Percentiles rank a stretch among this genome's conserved stretches.
These are phyloP conservation scores for Martiniozyma abietophila DNA, from an alignment of 805 yeast species.

Conservation along the genomic window DNA sequence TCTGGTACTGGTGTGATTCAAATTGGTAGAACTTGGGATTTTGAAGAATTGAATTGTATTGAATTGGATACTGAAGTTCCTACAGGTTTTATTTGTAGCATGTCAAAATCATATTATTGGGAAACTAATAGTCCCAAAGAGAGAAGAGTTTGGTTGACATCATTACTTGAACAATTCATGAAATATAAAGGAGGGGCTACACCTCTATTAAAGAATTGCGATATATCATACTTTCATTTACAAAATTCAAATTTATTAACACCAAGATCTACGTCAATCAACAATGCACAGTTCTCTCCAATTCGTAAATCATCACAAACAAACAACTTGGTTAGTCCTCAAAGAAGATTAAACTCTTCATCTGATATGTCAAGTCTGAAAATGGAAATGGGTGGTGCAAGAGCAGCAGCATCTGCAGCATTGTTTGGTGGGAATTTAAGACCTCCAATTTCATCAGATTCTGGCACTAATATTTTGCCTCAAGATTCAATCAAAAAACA, in stretches of 20 bases:
- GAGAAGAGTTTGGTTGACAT: conserved; percentile 47
- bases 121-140: conserved; percentile 50
- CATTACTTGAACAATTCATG: conserved; percentile 42
- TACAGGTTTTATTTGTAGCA: conserved; percentile 47
- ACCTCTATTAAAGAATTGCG: conserved; percentile 45
- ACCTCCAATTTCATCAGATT: conserved; percentile 1
- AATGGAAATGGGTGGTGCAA: neutral
- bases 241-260: no score
- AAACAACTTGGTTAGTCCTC: no score
- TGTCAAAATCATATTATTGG: conserved; percentile 85
- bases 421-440: conserved; percentile 3
- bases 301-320: no score
- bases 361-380: no score
- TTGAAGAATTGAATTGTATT: conserved; percentile 56
- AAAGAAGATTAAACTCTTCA: no score
- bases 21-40: conserved; percentile 88
- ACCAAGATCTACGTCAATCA: no score
- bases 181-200: conserved; percentile 44
- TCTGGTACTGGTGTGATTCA: conserved; percentile 67
- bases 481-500: conserved; percentile 4
- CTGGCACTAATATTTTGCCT: conserved; percentile 5
- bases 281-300: no score
- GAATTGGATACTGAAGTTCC: conserved; percentile 44
- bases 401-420: conserved; percentile 6
- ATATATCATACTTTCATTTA: conserved; percentile 28